Evolutionary conservation across 139 green algal genomes (phyloP), one percentile per base, ranked within the genome.

Genomic region (Chlorella sp.): DNA sequence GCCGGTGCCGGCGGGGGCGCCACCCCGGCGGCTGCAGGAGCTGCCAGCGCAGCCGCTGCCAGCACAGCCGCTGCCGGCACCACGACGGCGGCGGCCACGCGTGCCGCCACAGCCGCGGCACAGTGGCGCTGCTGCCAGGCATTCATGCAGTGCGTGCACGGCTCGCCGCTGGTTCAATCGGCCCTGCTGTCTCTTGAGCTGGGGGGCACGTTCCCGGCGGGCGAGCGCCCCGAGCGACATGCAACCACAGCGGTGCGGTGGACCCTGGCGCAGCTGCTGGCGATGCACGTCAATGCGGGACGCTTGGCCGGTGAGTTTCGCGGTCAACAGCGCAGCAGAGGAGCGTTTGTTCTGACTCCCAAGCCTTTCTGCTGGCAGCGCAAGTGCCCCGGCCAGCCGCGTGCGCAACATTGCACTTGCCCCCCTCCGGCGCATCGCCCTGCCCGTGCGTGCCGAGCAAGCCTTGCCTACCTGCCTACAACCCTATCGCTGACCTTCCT

Each of bases 181-280:
- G 87, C 87, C 7, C 87, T 90, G 78, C 39, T 86, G 16, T 82
- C 87, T 30, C 40, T 90, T 64, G 79, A 90, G 78, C 76, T 90
- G 36, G n/a, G 5, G 34, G 64, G 87, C 18, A 30, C 30, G 18
- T 66, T 75, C 39, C 87, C 78, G 0, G 39, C 42, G 9, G 39
- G 48, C 5, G 48, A 9, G 48, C 9, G 7, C 48, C 48, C 48
- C 64, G 64, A 71, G 5, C 48, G 0, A 16, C 39, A 28, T 22
- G 37, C 53, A 57, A 57, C 48, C 28, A 39, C 64, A 11, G 71
- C 48, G 4, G 36, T 90, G 77, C 40, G 81, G 30, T 86, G 78
- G 78, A 90, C 87, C 16, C 61, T 90, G 39, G 77, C 61, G 4
- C 61, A 86, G 78, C 68, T 90, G 78, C 78, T 90, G 39, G 80